These are phyloP conservation scores for Babesia sp. DNA, from an alignment of 169 alveolate species.

Conservation along the genomic window DNA sequence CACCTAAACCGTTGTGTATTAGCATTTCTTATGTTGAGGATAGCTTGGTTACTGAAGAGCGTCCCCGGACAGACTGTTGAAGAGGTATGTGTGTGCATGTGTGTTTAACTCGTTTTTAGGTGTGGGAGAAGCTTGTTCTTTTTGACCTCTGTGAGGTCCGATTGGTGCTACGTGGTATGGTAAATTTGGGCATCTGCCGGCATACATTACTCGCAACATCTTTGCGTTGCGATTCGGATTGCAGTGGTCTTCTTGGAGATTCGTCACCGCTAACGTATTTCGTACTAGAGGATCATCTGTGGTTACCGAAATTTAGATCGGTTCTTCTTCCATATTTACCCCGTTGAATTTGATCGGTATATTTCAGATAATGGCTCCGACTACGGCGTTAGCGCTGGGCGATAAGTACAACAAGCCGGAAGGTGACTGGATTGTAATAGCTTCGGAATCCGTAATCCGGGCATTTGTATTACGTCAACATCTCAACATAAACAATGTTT, in stretches of 20 bases:
- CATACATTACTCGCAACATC: not conserved
- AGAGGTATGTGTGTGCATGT: slow-evolving; percentile 41
- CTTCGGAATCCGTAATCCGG: slow-evolving; percentile 39
- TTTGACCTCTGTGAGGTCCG: slow-evolving; percentile 63
- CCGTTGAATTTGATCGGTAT: not conserved
- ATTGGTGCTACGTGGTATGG: slow-evolving; percentile 33
- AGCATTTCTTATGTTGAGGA: slow-evolving; percentile 47
- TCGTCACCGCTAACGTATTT: slow-evolving; percentile 1
- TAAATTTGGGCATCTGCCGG: slow-evolving; percentile 8
- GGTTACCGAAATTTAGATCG: slow-evolving; percentile 30
- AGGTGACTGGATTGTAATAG: slow-evolving; percentile 56
- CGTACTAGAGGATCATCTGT: slow-evolving; percentile 19
- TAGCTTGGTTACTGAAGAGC: slow-evolving; percentile 20
- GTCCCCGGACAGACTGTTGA: slow-evolving; percentile 54
- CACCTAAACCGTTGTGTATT: slow-evolving; percentile 30
- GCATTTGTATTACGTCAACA: slow-evolving; percentile 34
- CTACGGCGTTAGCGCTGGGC: slow-evolving; percentile 36
- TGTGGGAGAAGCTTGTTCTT: slow-evolving; percentile 63
- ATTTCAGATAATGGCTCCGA: not conserved
- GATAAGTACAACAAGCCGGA: slow-evolving; percentile 49
- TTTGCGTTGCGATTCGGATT: not conserved
- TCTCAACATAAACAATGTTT: slow-evolving; percentile 23
- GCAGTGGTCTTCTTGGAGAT: not conserved
- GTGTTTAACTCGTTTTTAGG: slow-evolving; percentile 21
- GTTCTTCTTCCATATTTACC: slow-evolving; percentile 21